Conservation (phyloP, 179 eudicot species). For the Corrigiola litoralis region DNA sequence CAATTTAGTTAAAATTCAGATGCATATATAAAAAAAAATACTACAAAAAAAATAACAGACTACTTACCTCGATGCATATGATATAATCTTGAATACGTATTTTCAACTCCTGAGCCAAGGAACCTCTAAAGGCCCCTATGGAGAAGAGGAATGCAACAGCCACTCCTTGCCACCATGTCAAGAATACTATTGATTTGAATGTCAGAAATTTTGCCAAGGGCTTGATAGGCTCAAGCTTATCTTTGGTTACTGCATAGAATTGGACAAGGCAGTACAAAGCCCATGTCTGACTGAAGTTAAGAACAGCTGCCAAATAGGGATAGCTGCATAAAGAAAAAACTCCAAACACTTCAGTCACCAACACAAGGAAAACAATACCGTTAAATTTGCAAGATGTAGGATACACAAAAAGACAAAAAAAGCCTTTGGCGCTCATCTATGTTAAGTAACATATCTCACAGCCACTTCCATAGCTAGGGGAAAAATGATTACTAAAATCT, state of each 20-base stretch:
- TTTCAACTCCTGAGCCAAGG: slow-evolving; percentile 84
- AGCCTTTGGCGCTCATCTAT: not conserved
- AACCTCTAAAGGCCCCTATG: slow-evolving; percentile 87
- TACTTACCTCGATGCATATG: slow-evolving; percentile 84
- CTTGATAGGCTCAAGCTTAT: slow-evolving; percentile 81
- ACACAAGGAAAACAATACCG: too few species aligned
- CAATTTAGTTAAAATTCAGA: not conserved
- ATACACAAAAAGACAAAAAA: not conserved
- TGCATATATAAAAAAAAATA: not conserved
- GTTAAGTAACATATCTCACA: slow-evolving; percentile 1
- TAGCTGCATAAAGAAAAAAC: slow-evolving; percentile 52
- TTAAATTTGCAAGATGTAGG: not conserved
- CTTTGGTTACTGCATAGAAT: slow-evolving; percentile 83
- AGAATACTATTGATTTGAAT: slow-evolving; percentile 91
- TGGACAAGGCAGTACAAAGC: slow-evolving; percentile 96
- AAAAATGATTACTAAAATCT: not conserved
- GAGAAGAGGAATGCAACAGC: slow-evolving; percentile 91
- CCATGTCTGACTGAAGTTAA: slow-evolving; percentile 97
- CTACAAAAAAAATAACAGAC: not conserved
- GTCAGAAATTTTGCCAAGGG: slow-evolving; percentile 96
- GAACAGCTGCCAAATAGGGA: slow-evolving; percentile 91
- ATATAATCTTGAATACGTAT: slow-evolving; percentile 92
- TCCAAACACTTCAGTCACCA: not conserved
- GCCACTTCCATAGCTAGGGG: not conserved
- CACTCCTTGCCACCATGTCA: slow-evolving; percentile 99